Conservation (phyloP, 495 filamentous ascomycete species). For the Tuber magnatum region DNA sequence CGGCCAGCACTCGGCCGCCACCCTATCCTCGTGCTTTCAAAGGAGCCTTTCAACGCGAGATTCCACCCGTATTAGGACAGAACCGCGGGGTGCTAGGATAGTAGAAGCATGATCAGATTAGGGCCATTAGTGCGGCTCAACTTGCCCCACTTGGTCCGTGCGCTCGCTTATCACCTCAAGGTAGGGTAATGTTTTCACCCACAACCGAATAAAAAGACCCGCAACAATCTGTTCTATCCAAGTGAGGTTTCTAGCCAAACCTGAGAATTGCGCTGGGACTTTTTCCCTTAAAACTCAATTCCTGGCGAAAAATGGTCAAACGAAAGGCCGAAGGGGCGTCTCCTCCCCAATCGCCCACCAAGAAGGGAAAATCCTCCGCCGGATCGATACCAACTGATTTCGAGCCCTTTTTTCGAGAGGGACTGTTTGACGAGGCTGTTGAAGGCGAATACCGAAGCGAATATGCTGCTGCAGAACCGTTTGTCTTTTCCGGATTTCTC, state of each 20-base stretch:
- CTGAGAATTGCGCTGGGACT: not conserved
- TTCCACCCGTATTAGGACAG: not conserved
- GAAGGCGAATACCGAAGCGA: slow-evolving; percentile 59
- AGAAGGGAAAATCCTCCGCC: slow-evolving; percentile 35
- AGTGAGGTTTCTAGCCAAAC: not conserved
- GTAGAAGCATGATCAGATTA: not conserved
- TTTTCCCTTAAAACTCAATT: slow-evolving; percentile 12
- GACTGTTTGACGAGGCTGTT: slow-evolving; percentile 63
- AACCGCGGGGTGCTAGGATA: no score
- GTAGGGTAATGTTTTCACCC: slow-evolving; percentile 19
- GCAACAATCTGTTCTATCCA: not conserved
- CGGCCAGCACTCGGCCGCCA: not conserved
- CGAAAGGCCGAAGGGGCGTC: slow-evolving; percentile 33
- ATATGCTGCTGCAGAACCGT: slow-evolving; percentile 69
- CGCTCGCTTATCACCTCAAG: slow-evolving; percentile 9
- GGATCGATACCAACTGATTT: slow-evolving; percentile 27
- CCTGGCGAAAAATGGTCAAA: slow-evolving; percentile 26
- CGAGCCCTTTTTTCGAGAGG: slow-evolving; percentile 57
- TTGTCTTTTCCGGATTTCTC: not conserved
- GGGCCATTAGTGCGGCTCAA: slow-evolving; percentile 19
- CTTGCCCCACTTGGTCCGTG: slow-evolving; percentile 30
- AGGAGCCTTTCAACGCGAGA: not conserved
- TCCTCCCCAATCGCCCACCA: slow-evolving; percentile 16
- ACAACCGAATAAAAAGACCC: slow-evolving; percentile 18
- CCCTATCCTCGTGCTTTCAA: not conserved